These are phyloP conservation scores for Periconia macrospinosa DNA, from an alignment of 2,329 filamentous ascomycete genomes.

Conservation along the genomic window DNA sequence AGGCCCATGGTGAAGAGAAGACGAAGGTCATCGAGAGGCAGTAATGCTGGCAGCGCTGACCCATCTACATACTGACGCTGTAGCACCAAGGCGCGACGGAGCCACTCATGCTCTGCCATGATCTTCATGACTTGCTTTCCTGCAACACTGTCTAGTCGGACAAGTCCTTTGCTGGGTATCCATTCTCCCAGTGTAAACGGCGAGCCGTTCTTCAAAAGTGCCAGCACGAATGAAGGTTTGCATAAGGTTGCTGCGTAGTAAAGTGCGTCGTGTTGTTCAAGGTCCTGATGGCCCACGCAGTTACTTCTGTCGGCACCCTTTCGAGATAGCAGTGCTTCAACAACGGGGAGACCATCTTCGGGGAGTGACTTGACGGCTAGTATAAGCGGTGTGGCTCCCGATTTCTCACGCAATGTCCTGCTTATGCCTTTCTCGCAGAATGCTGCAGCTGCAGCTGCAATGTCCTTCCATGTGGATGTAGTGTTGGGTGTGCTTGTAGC, in stretches of 20 bases:
- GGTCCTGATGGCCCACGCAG: slow-evolving; percentile 36
- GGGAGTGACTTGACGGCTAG: slow-evolving; percentile 30
- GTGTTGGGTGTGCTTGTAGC: slow-evolving; percentile 23
- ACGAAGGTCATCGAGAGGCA: slow-evolving; percentile 22
- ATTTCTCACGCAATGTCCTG: slow-evolving; percentile 35
- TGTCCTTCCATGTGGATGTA: slow-evolving; percentile 28
- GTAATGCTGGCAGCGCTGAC: slow-evolving; percentile 16
- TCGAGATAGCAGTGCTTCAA: slow-evolving; percentile 27
- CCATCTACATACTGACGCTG: slow-evolving; percentile 16
- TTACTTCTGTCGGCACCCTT: slow-evolving; percentile 23
- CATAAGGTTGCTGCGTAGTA: slow-evolving; percentile 30
- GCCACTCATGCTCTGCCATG: slow-evolving; percentile 32
- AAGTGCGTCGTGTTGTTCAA: slow-evolving; percentile 27
- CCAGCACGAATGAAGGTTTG: slow-evolving; percentile 29
- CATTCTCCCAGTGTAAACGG: slow-evolving; percentile 30
- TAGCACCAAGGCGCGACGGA: slow-evolving; percentile 18
- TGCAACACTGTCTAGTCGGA: slow-evolving; percentile 8
- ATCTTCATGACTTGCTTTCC: slow-evolving; percentile 23
- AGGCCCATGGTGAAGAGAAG: slow-evolving; percentile 29
- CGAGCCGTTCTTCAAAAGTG: slow-evolving; percentile 30
- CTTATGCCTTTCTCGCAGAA: slow-evolving; percentile 37
- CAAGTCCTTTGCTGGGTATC: slow-evolving; percentile 12
- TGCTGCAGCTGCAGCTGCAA: slow-evolving; percentile 21
- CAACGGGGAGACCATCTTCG: slow-evolving; percentile 29
- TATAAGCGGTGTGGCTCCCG: slow-evolving; percentile 39